Base-by-base conservation (phyloP, 805 yeast genomes). In the Saturnispora ahearnii region DNA sequence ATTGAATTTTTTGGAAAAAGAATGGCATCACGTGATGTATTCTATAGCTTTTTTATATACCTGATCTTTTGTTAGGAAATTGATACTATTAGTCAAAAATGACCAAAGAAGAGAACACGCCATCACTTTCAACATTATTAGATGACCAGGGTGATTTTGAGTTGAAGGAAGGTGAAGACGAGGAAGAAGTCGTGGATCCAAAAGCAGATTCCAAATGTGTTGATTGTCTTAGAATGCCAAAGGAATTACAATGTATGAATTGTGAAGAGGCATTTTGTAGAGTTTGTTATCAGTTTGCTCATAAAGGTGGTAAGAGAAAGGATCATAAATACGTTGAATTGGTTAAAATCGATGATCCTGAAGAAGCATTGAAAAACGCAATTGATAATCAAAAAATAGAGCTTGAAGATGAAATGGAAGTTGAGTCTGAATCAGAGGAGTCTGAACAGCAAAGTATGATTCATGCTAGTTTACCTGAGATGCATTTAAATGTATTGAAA, bases 141-240 rank as follows among this genome's bases (percentile, higher is more conserved):
- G 68, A 63, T 18, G 58, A 52, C 9, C 53, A 48, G 10, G 40
- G 53, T 15, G 63, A 55, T 18, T 46, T 49, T 3, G 50, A 55
- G 1, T 52, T 46, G 11, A 26, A 31, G 5, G 31, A 49, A 2
- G 52, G 37, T 26, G 48, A 24, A 3, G 24, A 26, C 2, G 48
- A 45, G 22, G 45, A 36, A 9, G 43, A 44, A n/a, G 50, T 37
- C 7, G 44, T 41, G 3, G 53, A 49, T 1, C 48, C 55, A 3
- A 67, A 59, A 3, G 63, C 59, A 1, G 63, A 60, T 4, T 63
- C 56, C 34, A 52, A 51, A 15, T 85, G 93, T 63, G 72, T 79
- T 15, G 91, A 84, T 55, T 84, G 93, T 62, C 76, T 76, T 34
- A 87, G 84, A 60, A 86, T 81, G 79, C 82, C 86, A 21, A 68